These are phyloP conservation scores for Coemansia sp. DNA, from an alignment of 371 early-diverging fungal genomes.

Conservation along the genomic window DNA sequence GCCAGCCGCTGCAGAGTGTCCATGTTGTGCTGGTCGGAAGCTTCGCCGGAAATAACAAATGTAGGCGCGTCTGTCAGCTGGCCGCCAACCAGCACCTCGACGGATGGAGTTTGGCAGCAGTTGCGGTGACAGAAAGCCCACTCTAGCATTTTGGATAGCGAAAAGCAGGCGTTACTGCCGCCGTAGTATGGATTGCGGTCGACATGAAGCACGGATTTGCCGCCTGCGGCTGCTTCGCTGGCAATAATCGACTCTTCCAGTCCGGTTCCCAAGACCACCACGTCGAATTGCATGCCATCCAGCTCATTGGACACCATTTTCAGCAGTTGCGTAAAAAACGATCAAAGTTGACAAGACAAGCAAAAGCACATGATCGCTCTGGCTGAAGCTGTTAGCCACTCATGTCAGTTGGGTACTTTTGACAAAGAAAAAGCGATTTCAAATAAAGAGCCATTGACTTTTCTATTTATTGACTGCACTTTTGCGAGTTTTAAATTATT, in stretches of 20 bases:
- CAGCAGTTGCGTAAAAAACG: no score
- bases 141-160: conserved; percentile 57
- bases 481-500: no score
- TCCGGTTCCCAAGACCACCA: conserved; percentile 88
- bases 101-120: conserved; percentile 20
- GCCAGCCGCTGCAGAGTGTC: conserved; percentile 5
- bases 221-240: conserved; percentile 63
- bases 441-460: no score
- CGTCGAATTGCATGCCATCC: conserved; percentile 69
- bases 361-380: no score
- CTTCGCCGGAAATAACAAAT: conserved; percentile 6
- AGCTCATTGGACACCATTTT: conserved; percentile 31
- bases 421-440: not conserved
- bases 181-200: conserved; percentile 88
- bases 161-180: conserved; percentile 68
- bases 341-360: no score
- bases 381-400: no score
- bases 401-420: not conserved
- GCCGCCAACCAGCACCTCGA: conserved; percentile 13
- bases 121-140: conserved; percentile 43
- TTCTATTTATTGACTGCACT: no score
- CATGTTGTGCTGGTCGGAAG: not conserved
- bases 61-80: conserved; percentile 2
- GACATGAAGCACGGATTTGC: conserved; percentile 88
- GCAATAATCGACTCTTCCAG: conserved; percentile 84